These are phyloP conservation scores for Ascosphaera aggregata DNA, from an alignment of 2,329 filamentous ascomycete genomes.

Conservation along the genomic window DNA sequence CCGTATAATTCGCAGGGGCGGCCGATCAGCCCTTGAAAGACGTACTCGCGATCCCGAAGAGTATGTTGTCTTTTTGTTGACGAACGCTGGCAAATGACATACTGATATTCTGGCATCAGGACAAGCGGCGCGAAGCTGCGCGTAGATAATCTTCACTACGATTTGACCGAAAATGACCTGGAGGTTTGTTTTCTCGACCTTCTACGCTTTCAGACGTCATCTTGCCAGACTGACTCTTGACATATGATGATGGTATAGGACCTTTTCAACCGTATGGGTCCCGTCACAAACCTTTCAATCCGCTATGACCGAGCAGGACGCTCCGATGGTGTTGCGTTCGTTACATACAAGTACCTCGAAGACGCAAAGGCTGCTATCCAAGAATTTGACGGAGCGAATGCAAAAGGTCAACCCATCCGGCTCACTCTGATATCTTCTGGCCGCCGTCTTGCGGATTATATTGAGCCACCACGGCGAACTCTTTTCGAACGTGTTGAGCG, in stretches of 20 bases:
- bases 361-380: slow-evolving; percentile 53
- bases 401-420: slow-evolving; percentile 66
- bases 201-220: too few relatives aligned
- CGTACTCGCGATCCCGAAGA: slow-evolving; percentile 10
- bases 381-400: slow-evolving; percentile 77
- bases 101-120: neutral
- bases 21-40: slow-evolving; percentile 3
- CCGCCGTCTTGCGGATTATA: slow-evolving; percentile 22
- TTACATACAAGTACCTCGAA: slow-evolving; percentile 48
- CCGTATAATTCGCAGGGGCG: slow-evolving; percentile 11
- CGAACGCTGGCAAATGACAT: neutral
- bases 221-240: too few relatives aligned
- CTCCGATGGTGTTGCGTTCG: slow-evolving; percentile 62
- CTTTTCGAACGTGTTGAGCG: slow-evolving; percentile 41
- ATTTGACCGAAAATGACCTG: slow-evolving; percentile 64
- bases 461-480: slow-evolving; percentile 29
- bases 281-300: slow-evolving; percentile 43
- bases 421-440: slow-evolving; percentile 39
- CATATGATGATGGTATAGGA: slow-evolving; percentile 42
- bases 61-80: slow-evolving; percentile 10
- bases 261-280: slow-evolving; percentile 57
- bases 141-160: slow-evolving; percentile 82
- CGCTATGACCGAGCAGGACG: slow-evolving; percentile 73
- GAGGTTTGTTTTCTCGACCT: slow-evolving; percentile 29
- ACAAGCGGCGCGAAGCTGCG: slow-evolving; percentile 44